Percentiles rank a stretch among this genome's conserved stretches.
These are phyloP conservation scores for Paxillus involutus DNA, from an alignment of 768 basidiomycete genomes.

Conservation along the genomic window DNA sequence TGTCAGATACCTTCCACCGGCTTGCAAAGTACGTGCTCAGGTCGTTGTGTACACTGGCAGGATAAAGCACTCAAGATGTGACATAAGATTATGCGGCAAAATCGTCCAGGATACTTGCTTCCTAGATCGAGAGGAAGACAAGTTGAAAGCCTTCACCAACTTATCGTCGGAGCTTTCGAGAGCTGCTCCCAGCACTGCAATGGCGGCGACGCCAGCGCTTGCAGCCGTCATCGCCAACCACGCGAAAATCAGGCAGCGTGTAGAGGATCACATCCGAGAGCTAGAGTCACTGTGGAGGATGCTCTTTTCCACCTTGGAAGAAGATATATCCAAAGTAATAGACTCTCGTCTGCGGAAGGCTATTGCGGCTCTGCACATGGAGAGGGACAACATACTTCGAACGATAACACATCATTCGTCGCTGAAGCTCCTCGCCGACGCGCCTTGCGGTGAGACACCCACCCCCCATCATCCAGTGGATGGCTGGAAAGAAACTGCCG, in stretches of 20 bases:
- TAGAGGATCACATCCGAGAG: slow-evolving; percentile 38
- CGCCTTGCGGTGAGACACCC: slow-evolving; percentile 3
- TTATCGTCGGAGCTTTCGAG: slow-evolving; percentile 48
- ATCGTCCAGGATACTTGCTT: slow-evolving; percentile 42
- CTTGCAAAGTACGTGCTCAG: slow-evolving; percentile 34
- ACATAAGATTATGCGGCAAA: slow-evolving; percentile 43
- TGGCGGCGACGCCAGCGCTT: slow-evolving; percentile 44
- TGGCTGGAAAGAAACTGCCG: slow-evolving; percentile 7
- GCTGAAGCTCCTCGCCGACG: slow-evolving; percentile 12
- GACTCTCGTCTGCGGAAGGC: slow-evolving; percentile 31
- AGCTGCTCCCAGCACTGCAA: slow-evolving; percentile 41
- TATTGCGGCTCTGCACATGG: slow-evolving; percentile 32
- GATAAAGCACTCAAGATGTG: slow-evolving; percentile 9
- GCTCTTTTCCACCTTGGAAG: slow-evolving; percentile 41
- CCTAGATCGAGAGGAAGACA: slow-evolving; percentile 45
- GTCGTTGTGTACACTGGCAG: slow-evolving; percentile 2
- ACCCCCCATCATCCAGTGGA: slow-evolving; percentile 7
- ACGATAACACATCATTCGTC: slow-evolving; percentile 13
- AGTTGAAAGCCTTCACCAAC: slow-evolving; percentile 48
- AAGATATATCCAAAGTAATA: slow-evolving; percentile 41
- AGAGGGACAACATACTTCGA: slow-evolving; percentile 26
- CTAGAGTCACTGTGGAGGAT: slow-evolving; percentile 49
- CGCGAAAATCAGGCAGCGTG: slow-evolving; percentile 40
- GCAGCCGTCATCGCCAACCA: slow-evolving; percentile 44
- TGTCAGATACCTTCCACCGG: slow-evolving; percentile 36